Percentiles rank a stretch among this genome's conserved stretches.
Conservation (phyloP, 495 filamentous ascomycete species). For the Aspergillus biplanus region DNA sequence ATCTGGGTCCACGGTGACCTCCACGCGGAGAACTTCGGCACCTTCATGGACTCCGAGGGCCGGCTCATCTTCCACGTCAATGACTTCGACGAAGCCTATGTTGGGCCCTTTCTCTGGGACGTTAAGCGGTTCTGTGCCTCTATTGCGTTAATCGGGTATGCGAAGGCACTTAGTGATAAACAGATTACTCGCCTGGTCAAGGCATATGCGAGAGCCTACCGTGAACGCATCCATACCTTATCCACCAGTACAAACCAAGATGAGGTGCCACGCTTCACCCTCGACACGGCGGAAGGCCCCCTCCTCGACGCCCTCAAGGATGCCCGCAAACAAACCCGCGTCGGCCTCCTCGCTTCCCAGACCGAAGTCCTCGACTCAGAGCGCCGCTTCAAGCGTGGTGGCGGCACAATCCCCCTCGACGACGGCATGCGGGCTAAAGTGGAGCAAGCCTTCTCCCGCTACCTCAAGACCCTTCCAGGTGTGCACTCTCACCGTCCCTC, state of each 20-base stretch:
- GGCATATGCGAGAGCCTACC: slow-evolving; percentile 19
- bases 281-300: slow-evolving; percentile 23
- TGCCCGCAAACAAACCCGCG: slow-evolving; percentile 19
- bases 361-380: slow-evolving; percentile 24
- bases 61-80: slow-evolving; percentile 26
- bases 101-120: slow-evolving; percentile 25
- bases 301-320: slow-evolving; percentile 18
- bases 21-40: slow-evolving; percentile 26
- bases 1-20: slow-evolving; percentile 28
- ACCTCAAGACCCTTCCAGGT: slow-evolving; percentile 19
- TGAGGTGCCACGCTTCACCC: slow-evolving; percentile 14
- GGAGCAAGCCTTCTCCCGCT: slow-evolving; percentile 7
- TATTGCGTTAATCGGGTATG: slow-evolving; percentile 23
- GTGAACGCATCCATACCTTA: slow-evolving; percentile 20
- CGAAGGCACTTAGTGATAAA: slow-evolving; percentile 24
- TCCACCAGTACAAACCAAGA: not conserved
- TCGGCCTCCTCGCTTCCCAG: slow-evolving; percentile 14
- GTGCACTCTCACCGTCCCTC: not conserved
- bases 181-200: slow-evolving; percentile 21
- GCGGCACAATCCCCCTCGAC: slow-evolving; percentile 20
- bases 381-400: slow-evolving; percentile 19
- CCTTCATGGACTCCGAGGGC: slow-evolving; percentile 24
- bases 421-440: slow-evolving; percentile 18
- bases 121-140: slow-evolving; percentile 23
- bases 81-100: slow-evolving; percentile 27